A percentile compares a stretch with the other conserved stretches of the same genome.
phyloP scores from a whole-genome alignment of 2,329 filamentous ascomycete species.

The Arthrobotrys megalospora region DNA sequence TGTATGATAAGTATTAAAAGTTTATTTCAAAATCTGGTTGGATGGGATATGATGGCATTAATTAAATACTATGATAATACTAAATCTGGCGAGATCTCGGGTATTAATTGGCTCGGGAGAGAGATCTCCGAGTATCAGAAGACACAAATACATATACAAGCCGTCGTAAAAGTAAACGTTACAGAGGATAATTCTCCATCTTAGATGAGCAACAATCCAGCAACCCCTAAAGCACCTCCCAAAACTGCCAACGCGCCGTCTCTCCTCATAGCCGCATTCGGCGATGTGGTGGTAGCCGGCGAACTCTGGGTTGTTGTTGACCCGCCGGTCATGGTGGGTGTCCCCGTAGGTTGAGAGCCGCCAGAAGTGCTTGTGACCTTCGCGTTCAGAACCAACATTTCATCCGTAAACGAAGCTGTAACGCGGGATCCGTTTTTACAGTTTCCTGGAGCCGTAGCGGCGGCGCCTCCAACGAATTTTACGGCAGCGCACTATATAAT shows the following conservation, averaged over 20 bases:
- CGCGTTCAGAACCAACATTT: conserved; percentile 40
- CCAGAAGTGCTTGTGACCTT: conserved; percentile 20
- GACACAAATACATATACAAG: neutral
- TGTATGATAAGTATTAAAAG: neutral
- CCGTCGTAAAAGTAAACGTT: neutral
- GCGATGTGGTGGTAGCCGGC: conserved; percentile 4
- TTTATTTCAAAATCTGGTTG: too few relatives aligned
- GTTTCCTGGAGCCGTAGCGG: conserved; percentile 7
- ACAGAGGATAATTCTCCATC: neutral
- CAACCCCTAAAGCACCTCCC: conserved; percentile 22
- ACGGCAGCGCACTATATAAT: conserved; percentile 47
- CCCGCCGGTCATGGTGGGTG: neutral
- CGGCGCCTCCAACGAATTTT: conserved; percentile 34
- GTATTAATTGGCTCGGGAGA: too few relatives aligned
- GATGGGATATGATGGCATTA: too few relatives aligned
- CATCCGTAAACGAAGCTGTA: conserved; percentile 3
- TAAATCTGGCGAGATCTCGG: too few relatives aligned
- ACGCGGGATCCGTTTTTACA: conserved; percentile 44
- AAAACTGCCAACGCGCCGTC: conserved; percentile 25
- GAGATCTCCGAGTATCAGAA: too few relatives aligned
- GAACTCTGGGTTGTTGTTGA: conserved; percentile 6
- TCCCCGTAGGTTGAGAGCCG: conserved; percentile 21
- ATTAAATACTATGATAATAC: too few relatives aligned
- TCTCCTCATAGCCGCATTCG: conserved; percentile 20
- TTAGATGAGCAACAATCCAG: conserved; percentile 41